Base-by-base conservation (phyloP, 75 land plant species). In the Ceratopteris richardii region DNA sequence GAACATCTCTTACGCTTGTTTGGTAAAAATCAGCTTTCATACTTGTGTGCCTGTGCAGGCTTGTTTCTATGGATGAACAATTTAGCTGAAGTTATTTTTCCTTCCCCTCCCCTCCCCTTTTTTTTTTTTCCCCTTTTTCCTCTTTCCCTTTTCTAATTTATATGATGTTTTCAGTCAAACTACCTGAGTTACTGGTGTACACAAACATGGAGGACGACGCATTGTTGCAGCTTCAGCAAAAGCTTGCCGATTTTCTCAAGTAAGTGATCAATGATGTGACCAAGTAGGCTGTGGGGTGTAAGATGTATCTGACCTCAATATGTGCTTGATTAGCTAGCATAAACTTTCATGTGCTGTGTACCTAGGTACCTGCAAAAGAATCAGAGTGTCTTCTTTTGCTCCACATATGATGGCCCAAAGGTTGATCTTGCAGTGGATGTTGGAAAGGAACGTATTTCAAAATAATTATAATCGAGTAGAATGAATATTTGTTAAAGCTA, bases 201-300 rank as follows among this genome's bases (percentile, higher is more conserved):
- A 80, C 81, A 21, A 90, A 86, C 69, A 75, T 94, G 72, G 99
- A 94, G 65, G 88, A 89, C 63, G 96, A 90, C 31, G 80, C 99
- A 2, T 36, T 77, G 54, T 52, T 53, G 9, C 77, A 64, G 29
- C 29, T 93, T 44, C 91, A 94, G 61, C 83, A 79, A 63, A 94
- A 77, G 61, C 58, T 94, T 33, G 55, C 66, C 25, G 99, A 90
- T 41, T 77, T 94, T 64, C 81, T 94, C 65, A 89, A 82, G 96
- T 89, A 80, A 51, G 62, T 41, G 13, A 29, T 27, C 47, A 37
- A 33, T n/a, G n/a, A n/a, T n/a, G n/a, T n/a, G n/a, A n/a, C n/a
- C n/a, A n/a, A n/a, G n/a, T n/a, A n/a, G n/a, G n/a, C n/a, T n/a
- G n/a, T n/a, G n/a, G n/a, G n/a, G n/a, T n/a, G n/a, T n/a, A n/a